These are phyloP conservation scores for Centaurea solstitialis DNA, from an alignment of 129 eudicot genomes.

Conservation along the genomic window DNA sequence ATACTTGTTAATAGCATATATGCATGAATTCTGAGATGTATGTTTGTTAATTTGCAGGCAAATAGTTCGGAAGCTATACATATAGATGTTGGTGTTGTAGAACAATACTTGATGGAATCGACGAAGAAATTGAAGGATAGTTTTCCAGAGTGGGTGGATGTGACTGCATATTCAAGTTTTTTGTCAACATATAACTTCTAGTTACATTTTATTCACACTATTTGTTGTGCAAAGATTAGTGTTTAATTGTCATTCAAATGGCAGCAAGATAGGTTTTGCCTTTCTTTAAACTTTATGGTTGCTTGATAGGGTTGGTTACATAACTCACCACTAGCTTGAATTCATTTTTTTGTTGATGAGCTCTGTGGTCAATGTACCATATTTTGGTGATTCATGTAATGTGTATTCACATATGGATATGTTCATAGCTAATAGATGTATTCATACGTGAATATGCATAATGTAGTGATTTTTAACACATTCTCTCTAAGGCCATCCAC, in stretches of 20 bases:
- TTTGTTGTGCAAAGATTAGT: slow-evolving; percentile 16
- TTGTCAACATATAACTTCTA: slow-evolving; percentile 70
- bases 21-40: background rate
- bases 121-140: slow-evolving; percentile 55
- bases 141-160: slow-evolving; percentile 93
- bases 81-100: slow-evolving; percentile 82
- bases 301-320: background rate
- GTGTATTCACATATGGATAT: background rate
- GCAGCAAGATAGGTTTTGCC: background rate
- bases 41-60: slow-evolving; percentile 45
- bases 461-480: too few species aligned
- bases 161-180: slow-evolving; percentile 70
- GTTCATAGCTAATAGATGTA: too few species aligned
- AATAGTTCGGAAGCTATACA: slow-evolving; percentile 57
- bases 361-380: background rate
- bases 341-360: background rate
- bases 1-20: background rate
- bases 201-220: slow-evolving; percentile 16
- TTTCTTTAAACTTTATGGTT: background rate
- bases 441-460: too few species aligned
- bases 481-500: too few species aligned
- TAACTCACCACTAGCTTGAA: background rate
- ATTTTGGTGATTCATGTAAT: background rate
- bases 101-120: slow-evolving; percentile 64
- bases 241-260: background rate